Evolutionary conservation across 2,329 filamentous ascomycete genomes (phyloP).

Genomic region (Chrysosphaeria jannelii): DNA sequence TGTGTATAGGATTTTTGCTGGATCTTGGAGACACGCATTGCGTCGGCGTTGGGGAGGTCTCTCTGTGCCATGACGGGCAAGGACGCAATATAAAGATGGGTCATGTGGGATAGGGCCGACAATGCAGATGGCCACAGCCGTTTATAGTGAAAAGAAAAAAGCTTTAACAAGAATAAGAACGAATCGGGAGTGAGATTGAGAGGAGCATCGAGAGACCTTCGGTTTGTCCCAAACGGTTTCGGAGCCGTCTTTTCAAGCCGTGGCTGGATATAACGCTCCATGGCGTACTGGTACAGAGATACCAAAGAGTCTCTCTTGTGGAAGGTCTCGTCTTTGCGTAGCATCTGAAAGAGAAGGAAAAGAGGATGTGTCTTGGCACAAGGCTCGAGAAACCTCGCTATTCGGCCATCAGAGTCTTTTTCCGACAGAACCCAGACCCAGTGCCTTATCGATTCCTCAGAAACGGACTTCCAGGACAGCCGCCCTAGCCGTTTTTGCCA

Average conservation of each 20-base stretch:
- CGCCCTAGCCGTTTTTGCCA: conserved; percentile 5
- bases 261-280: conserved; percentile 3
- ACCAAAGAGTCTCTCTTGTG: conserved; percentile 7
- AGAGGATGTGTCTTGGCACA: conserved; percentile 10
- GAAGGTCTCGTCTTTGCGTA: conserved; percentile 10
- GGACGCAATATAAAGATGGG: conserved; percentile 6
- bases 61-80: conserved; percentile 2
- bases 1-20: too few relatives aligned
- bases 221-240: conserved; percentile 3
- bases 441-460: conserved; percentile 9
- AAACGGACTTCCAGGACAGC: conserved; percentile 9
- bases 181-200: conserved; percentile 6
- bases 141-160: conserved; percentile 7
- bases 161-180: conserved; percentile 6
- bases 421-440: conserved; percentile 14
- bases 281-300: conserved; percentile 9
- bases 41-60: conserved; percentile 1
- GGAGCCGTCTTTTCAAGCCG: conserved; percentile 1
- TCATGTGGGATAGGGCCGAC: conserved; percentile 7
- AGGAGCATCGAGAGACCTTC: conserved; percentile 4
- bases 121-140: conserved; percentile 8
- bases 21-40: too few relatives aligned
- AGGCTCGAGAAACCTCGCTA: conserved; percentile 9
- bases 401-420: conserved; percentile 9
- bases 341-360: conserved; percentile 11